These are phyloP conservation scores for Nemania sp. DNA, from an alignment of 2,329 filamentous ascomycete genomes.

Conservation along the genomic window DNA sequence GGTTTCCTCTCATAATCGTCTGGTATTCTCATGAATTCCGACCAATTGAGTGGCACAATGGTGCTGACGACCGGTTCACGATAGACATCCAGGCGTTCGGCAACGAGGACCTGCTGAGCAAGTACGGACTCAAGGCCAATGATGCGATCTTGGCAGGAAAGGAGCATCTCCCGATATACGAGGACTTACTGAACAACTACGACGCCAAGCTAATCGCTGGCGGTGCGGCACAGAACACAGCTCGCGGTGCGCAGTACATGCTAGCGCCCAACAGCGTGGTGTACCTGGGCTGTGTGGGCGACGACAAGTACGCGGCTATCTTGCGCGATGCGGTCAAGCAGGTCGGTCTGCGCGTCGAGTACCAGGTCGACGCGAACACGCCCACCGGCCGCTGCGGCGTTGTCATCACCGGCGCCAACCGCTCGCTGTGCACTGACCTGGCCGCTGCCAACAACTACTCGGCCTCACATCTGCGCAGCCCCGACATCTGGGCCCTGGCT, in stretches of 20 bases:
- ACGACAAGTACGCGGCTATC: conserved; percentile 93
- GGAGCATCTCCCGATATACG: conserved; percentile 86
- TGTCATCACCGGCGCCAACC: conserved; percentile 95
- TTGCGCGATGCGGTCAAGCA: conserved; percentile 83
- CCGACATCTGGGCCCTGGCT: conserved; percentile 88
- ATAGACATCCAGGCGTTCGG: conserved; percentile 89
- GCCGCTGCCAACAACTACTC: conserved; percentile 97
- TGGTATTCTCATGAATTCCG: no score
- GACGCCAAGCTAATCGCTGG: conserved; percentile 94
- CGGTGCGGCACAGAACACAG: conserved; percentile 96
- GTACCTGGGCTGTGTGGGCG: conserved; percentile 90
- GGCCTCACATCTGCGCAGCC: conserved; percentile 86
- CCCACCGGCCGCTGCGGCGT: conserved; percentile 94
- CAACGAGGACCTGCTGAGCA: conserved; percentile 80
- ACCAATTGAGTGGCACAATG: no score
- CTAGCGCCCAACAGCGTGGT: conserved; percentile 86
- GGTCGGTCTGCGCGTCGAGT: conserved; percentile 90
- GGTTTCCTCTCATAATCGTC: no score
- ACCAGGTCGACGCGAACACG: conserved; percentile 82
- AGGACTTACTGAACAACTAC: conserved; percentile 90
- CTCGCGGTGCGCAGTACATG: conserved; percentile 94
- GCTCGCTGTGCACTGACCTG: conserved; percentile 91
- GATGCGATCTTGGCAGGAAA: conserved; percentile 96
- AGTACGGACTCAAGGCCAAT: conserved; percentile 93
- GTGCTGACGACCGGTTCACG: no score